Percentiles rank a stretch among this genome's conserved stretches.
phyloP scores from a whole-genome alignment of 2,329 filamentous ascomycete species.

The Colletotrichum karsti region DNA sequence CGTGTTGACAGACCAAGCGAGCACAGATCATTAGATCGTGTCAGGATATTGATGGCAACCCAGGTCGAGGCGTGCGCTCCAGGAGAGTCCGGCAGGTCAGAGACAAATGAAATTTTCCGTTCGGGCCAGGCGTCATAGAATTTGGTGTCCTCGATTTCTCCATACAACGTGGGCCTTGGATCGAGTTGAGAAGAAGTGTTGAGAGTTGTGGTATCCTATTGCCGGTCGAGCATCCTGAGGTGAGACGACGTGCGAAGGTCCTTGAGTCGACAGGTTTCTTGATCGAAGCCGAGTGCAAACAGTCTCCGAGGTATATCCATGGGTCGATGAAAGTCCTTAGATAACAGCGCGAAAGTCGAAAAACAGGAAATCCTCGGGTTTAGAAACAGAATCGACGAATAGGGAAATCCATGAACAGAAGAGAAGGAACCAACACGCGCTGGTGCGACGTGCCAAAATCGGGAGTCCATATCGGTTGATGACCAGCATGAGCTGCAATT shows the following conservation, averaged over 20 bases:
- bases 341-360: not conserved
- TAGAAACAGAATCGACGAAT: slow-evolving; percentile 9
- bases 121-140: not conserved
- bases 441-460: not conserved
- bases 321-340: not conserved
- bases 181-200: no score
- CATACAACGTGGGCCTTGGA: not conserved
- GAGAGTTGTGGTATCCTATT: no score
- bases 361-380: not conserved
- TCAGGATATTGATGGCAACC: not conserved
- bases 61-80: not conserved
- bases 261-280: not conserved
- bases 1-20: slow-evolving; percentile 46
- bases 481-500: slow-evolving; percentile 6
- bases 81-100: not conserved
- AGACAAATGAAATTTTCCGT: slow-evolving; percentile 9
- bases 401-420: slow-evolving; percentile 27
- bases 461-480: not conserved
- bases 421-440: not conserved
- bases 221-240: no score
- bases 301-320: not conserved
- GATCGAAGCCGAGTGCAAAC: not conserved
- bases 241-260: not conserved
- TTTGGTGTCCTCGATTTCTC: not conserved
- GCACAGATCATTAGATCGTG: slow-evolving; percentile 20